These are phyloP conservation scores for Agrostemma githago DNA, from an alignment of 148 eudicot genomes.

Conservation along the genomic window DNA sequence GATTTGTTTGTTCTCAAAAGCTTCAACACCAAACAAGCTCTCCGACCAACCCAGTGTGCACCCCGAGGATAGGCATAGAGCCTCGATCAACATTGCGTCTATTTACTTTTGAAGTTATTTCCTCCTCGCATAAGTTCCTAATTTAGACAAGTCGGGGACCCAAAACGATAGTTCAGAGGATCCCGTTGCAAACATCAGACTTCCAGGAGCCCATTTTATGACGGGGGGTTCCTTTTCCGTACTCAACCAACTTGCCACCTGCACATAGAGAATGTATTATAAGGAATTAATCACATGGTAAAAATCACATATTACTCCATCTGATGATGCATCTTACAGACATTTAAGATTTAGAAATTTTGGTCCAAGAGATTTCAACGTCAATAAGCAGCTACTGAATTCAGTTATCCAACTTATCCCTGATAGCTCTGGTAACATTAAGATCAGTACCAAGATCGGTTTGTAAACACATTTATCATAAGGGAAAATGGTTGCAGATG, in stretches of 20 bases:
- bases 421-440: background rate
- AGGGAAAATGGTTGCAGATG: conserved; percentile 1
- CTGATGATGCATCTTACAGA: background rate
- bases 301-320: background rate
- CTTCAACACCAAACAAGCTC: background rate
- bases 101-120: conserved; percentile 36
- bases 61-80: background rate
- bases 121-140: conserved; percentile 76
- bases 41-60: background rate
- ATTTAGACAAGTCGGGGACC: conserved; percentile 95
- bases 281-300: background rate
- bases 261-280: conserved; percentile 19
- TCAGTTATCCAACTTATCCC: background rate
- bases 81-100: background rate
- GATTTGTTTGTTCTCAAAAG: background rate
- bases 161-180: conserved; percentile 94
- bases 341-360: background rate
- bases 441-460: background rate
- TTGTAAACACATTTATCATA: background rate
- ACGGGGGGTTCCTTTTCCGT: conserved; percentile 84
- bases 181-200: conserved; percentile 91
- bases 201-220: conserved; percentile 92
- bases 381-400: background rate
- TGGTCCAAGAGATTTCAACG: background rate
- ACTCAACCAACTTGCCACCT: conserved; percentile 96